Base-by-base conservation (phyloP, 2,329 filamentous ascomycete genomes). In the Teratosphaeria nubilosa region DNA sequence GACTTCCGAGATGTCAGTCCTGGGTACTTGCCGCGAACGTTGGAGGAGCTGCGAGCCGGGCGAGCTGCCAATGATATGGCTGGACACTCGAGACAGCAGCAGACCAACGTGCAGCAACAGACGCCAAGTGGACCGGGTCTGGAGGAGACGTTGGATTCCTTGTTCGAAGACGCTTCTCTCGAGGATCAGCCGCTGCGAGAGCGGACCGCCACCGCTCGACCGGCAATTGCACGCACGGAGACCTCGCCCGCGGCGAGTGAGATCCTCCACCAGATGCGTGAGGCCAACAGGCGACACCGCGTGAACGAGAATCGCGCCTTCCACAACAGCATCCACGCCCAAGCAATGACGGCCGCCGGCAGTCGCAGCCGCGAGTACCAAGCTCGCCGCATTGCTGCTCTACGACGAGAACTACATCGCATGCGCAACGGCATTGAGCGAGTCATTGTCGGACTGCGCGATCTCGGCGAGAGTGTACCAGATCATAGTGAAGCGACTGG, bases 1-100 rank as follows among this genome's bases (percentile, higher is more conserved):
- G 73, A 75, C 5, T 70, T 77, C 52, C 65, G 67, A 24, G 75
- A 79, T 51, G 77, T 78, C 14, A 73, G 72, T 51, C 77, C 77
- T 3, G 78, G 78, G 13, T 71, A 72, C 25, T 64, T 80, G 30
- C 78, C 78, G 1, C 68, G 77, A 24, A 78, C 76, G 13, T 56
- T 78, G 24, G 74, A 78, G 54, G 74, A 80, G 63, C 58, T 79
- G 56, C 68, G 75, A 54, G 68, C 65, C 37, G 71, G 70, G 1
- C 59, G 64, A 53, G 66, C 68, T 56, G 63, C 67, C 9, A 70
- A 67, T 54, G 62, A 63, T 6, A 52, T 65, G 31, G 68, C 67
- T 51, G 63, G 66, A 48, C 60, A 56, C 16, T 62, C 63, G 56
- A 50, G 51, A 11, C 58, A 61, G 51, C 56, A 63, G 13, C 58